A percentile compares a stretch with the other conserved stretches of the same genome.
Conservation (phyloP, 2,329 filamentous ascomycete genomes). For the Blastomyces gilchristii region DNA sequence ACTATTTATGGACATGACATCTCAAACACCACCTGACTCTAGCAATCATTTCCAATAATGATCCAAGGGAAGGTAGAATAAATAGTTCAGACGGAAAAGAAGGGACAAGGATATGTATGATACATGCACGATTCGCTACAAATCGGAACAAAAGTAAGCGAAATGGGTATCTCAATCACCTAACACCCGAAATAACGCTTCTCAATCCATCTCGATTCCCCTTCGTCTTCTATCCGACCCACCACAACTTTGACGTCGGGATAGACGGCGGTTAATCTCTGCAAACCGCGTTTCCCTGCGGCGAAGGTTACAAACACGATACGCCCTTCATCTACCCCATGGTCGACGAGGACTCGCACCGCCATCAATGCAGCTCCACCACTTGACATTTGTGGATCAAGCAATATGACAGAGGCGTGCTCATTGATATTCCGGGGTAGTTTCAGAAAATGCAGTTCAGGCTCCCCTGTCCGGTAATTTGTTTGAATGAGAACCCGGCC, state of each 20-base stretch:
- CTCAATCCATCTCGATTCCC: slow-evolving; percentile 84
- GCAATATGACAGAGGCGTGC: slow-evolving; percentile 71
- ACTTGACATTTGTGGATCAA: slow-evolving; percentile 91
- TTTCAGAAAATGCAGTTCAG: slow-evolving; percentile 82
- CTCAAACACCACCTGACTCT: not conserved
- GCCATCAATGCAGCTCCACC: slow-evolving; percentile 85
- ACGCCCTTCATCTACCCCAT: slow-evolving; percentile 71
- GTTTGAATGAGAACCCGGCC: slow-evolving; percentile 88
- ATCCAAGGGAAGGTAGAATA: too few species aligned
- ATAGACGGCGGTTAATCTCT: slow-evolving; percentile 78
- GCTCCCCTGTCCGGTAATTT: slow-evolving; percentile 72
- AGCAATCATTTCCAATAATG: not conserved
- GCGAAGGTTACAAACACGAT: slow-evolving; percentile 93
- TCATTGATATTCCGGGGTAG: slow-evolving; percentile 61
- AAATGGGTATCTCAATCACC: slow-evolving; percentile 9
- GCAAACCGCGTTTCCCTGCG: slow-evolving; percentile 72
- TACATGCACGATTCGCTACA: not conserved
- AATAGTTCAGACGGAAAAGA: not conserved
- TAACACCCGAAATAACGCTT: slow-evolving; percentile 81
- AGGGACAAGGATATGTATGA: not conserved
- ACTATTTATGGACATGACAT: not conserved
- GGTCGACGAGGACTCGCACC: slow-evolving; percentile 87
- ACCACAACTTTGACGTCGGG: slow-evolving; percentile 80
- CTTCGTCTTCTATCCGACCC: slow-evolving; percentile 67
- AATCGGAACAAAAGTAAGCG: not conserved